Base-by-base conservation (phyloP, 2,329 filamentous ascomycete species). In the Epichloe glyceriae region DNA sequence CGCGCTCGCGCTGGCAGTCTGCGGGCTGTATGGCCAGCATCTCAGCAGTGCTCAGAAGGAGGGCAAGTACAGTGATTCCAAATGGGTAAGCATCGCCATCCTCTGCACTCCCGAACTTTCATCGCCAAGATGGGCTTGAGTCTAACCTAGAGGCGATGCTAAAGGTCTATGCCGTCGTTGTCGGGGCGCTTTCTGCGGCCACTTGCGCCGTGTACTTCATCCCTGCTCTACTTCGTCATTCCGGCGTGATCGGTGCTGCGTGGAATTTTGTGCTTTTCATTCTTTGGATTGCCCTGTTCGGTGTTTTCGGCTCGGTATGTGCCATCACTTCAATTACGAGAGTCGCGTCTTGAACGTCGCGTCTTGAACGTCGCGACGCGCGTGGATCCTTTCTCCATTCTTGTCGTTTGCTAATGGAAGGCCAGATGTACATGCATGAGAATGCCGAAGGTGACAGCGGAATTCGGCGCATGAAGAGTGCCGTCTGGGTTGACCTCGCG, bases 211-310 rank as follows among this genome's bases (percentile, higher is more conserved):
- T 87, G 43, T 88, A 86, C 67, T 71, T 82, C 50, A 62, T 88
- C 8, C 79, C 85, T 5, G 76, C 81, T 56, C 66, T 85, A 50
- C 61, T 78, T 44, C 73, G 74, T 53, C 68, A 76, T 54, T 71
- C 71, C 20, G 61, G 65, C 44, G 37, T 68, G 26, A 56, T 72
- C 44, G 68, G 80, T 49, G 85, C 86, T 61, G 68, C 73, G 47
- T 88, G 86, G 82, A 85, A 89, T 65, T 68, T 74, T 38, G 63
- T 91, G 14, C 67, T 94, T 17, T 86, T 85, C 58, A 72, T 93
- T 55, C 76, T 94, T 33, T 95, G 87, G 83, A 80, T 88, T 53
- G 79, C 82, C 2, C 73, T 93, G 5, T 95, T 95, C 64, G 89
- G 88, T 17, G 71, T 93, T 53, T 95, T 95, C 63, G 89, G 83